Percentiles rank a stretch among this genome's conserved stretches.
Evolutionary conservation across 208 protist genomes (phyloP).

Genomic region (Strigomonas culicis): DNA sequence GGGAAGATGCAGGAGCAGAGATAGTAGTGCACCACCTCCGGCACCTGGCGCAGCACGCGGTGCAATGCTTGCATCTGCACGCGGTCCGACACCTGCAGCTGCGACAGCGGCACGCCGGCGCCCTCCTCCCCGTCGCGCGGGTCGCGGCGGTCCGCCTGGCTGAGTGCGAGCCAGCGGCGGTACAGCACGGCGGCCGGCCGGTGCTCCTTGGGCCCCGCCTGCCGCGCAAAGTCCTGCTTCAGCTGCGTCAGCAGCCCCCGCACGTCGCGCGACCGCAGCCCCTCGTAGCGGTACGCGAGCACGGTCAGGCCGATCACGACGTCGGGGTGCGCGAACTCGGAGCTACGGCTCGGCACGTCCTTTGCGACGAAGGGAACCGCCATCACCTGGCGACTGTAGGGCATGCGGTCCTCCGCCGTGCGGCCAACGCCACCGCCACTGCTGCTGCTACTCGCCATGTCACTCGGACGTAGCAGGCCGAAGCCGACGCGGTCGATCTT

Average conservation of each 20-base stretch:
- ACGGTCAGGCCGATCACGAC: slow-evolving; percentile 93
- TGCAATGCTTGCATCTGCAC: slow-evolving; percentile 63
- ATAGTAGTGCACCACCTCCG: slow-evolving; percentile 87
- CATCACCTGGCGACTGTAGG: slow-evolving; percentile 76
- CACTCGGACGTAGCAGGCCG: slow-evolving; percentile 77
- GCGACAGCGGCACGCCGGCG: slow-evolving; percentile 78
- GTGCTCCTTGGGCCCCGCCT: slow-evolving; percentile 86
- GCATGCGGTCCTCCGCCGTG: slow-evolving; percentile 41
- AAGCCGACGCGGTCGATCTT: slow-evolving; percentile 95
- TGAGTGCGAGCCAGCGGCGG: slow-evolving; percentile 70
- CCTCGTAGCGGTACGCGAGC: slow-evolving; percentile 92
- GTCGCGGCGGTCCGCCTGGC: slow-evolving; percentile 15
- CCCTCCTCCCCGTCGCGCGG: slow-evolving; percentile 13
- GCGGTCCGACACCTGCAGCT: slow-evolving; percentile 74
- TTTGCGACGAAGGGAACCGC: slow-evolving; percentile 96
- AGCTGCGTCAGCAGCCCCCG: slow-evolving; percentile 74
- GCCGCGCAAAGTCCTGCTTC: slow-evolving; percentile 78
- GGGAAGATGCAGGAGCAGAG: slow-evolving; percentile 87
- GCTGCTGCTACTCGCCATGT: slow-evolving; percentile 38
- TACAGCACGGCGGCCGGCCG: slow-evolving; percentile 81
- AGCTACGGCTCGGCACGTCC: slow-evolving; percentile 92
- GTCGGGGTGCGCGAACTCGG: slow-evolving; percentile 95
- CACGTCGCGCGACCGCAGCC: slow-evolving; percentile 81
- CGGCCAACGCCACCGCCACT: slow-evolving; percentile 2
- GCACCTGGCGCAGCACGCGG: slow-evolving; percentile 49